Evolutionary conservation across 129 eudicot species (phyloP).

Genomic region (Flaveria linearis): DNA sequence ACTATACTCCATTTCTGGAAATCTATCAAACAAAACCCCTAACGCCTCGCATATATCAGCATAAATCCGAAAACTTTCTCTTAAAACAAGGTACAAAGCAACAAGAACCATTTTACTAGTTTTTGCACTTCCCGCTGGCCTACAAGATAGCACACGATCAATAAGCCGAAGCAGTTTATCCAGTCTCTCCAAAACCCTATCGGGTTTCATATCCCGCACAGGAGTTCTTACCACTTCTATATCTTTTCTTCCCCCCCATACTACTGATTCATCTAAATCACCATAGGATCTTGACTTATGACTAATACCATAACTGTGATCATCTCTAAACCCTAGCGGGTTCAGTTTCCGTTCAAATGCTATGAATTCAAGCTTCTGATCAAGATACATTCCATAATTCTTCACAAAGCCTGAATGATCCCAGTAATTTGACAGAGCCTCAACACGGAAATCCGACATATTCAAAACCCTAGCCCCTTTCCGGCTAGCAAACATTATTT

Average conservation of each 20-base stretch:
- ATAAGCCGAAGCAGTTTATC: conserved; percentile 60
- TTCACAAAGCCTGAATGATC: conserved; percentile 77
- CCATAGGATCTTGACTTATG: conserved; percentile 48
- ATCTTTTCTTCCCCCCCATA: conserved; percentile 39
- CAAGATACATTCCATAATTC: conserved; percentile 62
- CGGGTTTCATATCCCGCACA: conserved; percentile 56
- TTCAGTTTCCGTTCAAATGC: conserved; percentile 55
- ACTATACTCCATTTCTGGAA: conserved; percentile 65
- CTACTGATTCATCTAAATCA: conserved; percentile 44
- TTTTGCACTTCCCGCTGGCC: conserved; percentile 69
- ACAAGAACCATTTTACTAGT: conserved; percentile 59
- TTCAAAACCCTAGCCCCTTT: conserved; percentile 64
- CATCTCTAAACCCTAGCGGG: conserved; percentile 46
- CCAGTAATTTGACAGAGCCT: conserved; percentile 75
- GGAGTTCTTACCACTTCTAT: conserved; percentile 42
- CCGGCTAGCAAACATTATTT: conserved; percentile 55
- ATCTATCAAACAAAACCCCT: conserved; percentile 50
- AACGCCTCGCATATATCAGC: conserved; percentile 66
- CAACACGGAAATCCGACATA: conserved; percentile 74
- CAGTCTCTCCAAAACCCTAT: conserved; percentile 58
- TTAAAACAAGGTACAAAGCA: conserved; percentile 57
- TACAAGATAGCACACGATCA: conserved; percentile 59
- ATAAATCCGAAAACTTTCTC: conserved; percentile 68
- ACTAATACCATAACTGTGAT: conserved; percentile 47
- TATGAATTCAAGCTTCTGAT: conserved; percentile 65